Evolutionary conservation across 2,329 filamentous ascomycete genomes (phyloP).

Genomic region (Fusarium nematophilum): DNA sequence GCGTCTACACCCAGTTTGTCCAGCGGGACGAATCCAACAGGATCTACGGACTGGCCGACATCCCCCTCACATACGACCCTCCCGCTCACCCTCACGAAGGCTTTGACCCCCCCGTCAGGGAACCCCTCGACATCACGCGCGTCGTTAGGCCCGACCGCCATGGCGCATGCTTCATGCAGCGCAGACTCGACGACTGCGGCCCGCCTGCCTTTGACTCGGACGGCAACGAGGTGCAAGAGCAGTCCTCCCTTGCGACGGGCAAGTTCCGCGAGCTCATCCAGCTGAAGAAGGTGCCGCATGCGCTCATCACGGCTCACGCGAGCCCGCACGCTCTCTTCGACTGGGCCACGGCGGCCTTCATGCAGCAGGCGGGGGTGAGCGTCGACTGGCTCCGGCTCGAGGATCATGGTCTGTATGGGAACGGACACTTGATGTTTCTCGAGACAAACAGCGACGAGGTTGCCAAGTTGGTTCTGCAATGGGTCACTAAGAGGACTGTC

Average conservation of each 20-base stretch:
- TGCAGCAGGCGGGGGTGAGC: constrained; percentile 62
- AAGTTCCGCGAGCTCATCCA: constrained; percentile 57
- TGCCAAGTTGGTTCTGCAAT: constrained; percentile 51
- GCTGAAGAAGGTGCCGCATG: constrained; percentile 58
- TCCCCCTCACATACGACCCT: constrained; percentile 57
- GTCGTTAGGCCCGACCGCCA: constrained; percentile 16
- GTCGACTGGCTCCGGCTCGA: constrained; percentile 59
- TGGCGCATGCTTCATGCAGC: constrained; percentile 40
- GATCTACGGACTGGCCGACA: constrained; percentile 54
- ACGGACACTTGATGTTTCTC: constrained; percentile 66
- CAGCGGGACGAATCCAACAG: constrained; percentile 45
- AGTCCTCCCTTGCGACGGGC: no score
- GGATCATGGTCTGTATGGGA: constrained; percentile 59
- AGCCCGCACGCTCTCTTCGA: constrained; percentile 67
- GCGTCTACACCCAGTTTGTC: constrained; percentile 37
- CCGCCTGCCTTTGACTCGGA: no score
- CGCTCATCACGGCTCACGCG: constrained; percentile 63
- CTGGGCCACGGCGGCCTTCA: constrained; percentile 63
- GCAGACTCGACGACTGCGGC: constrained; percentile 5
- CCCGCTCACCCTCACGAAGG: constrained; percentile 36
- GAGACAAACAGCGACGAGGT: constrained; percentile 63
- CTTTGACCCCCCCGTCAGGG: constrained; percentile 5
- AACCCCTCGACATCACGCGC: constrained; percentile 30
- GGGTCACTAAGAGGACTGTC: constrained; percentile 45
- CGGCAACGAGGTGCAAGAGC: no score